phyloP scores from a whole-genome alignment of 441 rosid species.

The Sinapis alba region DNA sequence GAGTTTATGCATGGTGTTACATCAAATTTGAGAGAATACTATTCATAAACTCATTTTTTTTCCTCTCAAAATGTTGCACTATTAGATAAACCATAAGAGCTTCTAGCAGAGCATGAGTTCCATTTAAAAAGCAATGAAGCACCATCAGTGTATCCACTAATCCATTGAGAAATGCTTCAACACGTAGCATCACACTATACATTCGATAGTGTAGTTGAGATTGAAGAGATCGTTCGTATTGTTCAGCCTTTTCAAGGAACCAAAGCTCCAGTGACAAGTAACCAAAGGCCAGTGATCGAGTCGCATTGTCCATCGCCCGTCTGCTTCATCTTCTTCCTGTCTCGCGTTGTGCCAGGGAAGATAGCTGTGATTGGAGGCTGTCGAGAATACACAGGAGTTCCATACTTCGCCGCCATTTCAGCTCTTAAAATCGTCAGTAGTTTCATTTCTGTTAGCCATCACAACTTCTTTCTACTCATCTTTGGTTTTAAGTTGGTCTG shows the following conservation, averaged over 20 bases:
- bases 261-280: constrained; percentile 59
- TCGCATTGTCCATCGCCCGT: constrained; percentile 52
- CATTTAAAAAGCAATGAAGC: too few species aligned
- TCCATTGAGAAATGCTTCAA: too few species aligned
- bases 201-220: too few species aligned
- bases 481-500: constrained; percentile 24
- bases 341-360: constrained; percentile 81
- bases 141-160: too few species aligned
- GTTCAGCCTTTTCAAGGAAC: constrained; percentile 50
- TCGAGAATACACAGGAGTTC: constrained; percentile 91
- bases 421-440: constrained; percentile 78
- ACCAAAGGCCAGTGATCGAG: constrained; percentile 63
- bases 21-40: too few species aligned
- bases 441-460: constrained; percentile 2
- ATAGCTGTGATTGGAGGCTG: constrained; percentile 94
- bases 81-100: too few species aligned
- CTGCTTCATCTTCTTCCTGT: constrained; percentile 30
- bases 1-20: too few species aligned
- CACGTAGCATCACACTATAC: too few species aligned
- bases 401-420: constrained; percentile 94
- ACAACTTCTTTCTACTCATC: constrained; percentile 4
- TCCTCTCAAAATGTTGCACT: too few species aligned
- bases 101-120: too few species aligned
- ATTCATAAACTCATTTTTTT: too few species aligned
- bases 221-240: constrained; percentile 33